A percentile compares a stretch with the other conserved stretches of the same genome.
Evolutionary conservation across 768 basidiomycete genomes (phyloP).

Genomic region (Tulasnella calospora): DNA sequence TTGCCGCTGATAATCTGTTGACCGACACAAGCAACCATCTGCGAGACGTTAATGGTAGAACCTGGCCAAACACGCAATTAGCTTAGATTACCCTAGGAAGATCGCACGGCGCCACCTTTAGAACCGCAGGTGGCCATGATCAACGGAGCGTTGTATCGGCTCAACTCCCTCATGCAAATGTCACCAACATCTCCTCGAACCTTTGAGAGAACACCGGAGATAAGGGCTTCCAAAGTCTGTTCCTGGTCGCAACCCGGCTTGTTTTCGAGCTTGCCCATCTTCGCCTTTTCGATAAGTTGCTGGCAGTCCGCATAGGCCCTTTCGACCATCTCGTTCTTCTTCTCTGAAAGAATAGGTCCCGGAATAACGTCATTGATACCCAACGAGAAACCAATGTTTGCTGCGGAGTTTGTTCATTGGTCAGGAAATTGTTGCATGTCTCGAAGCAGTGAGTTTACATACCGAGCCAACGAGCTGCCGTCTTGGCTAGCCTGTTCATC

Average conservation of each 20-base stretch:
- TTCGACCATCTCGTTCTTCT: slow-evolving; percentile 83
- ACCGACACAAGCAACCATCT: slow-evolving; percentile 99
- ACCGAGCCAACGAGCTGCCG: slow-evolving; percentile 92
- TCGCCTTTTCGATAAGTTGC: slow-evolving; percentile 81
- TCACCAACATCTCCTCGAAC: slow-evolving; percentile 95
- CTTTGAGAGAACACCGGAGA: slow-evolving; percentile 87
- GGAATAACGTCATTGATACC: slow-evolving; percentile 99
- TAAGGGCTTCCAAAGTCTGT: slow-evolving; percentile 93
- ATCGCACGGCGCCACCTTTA: slow-evolving; percentile 56
- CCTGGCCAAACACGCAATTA: slow-evolving; percentile 46
- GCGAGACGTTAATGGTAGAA: slow-evolving; percentile 97
- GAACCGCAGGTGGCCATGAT: slow-evolving; percentile 99
- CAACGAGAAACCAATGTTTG: slow-evolving; percentile 94
- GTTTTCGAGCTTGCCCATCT: slow-evolving; percentile 87
- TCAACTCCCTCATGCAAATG: slow-evolving; percentile 97
- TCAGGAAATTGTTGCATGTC: slow-evolving; percentile 26
- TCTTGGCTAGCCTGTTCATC: slow-evolving; percentile 94
- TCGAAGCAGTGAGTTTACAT: slow-evolving; percentile 31
- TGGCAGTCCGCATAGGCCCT: slow-evolving; percentile 84
- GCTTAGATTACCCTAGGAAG: not conserved
- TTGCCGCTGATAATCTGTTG: slow-evolving; percentile 98
- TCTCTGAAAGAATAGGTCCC: slow-evolving; percentile 68
- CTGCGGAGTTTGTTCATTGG: slow-evolving; percentile 42
- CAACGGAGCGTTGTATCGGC: slow-evolving; percentile 89
- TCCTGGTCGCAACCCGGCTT: slow-evolving; percentile 98